A percentile compares a stretch with the other conserved stretches of the same genome.
phyloP scores from a whole-genome alignment of 352 stramenopile species.

The Phytopythium mirpurense region DNA sequence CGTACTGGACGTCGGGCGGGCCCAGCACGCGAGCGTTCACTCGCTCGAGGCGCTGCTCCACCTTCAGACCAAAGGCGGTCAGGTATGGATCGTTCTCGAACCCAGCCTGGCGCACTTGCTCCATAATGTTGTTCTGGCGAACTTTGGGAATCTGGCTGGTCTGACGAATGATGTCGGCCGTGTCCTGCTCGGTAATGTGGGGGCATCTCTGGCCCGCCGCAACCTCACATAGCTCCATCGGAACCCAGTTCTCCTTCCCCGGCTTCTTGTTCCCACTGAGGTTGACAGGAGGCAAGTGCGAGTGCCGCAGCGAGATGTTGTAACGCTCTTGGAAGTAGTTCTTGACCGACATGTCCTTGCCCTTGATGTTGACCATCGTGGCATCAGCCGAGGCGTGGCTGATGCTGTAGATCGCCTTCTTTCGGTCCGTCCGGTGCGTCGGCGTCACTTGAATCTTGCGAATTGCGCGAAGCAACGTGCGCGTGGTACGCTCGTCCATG shows the following conservation, averaged over 20 bases:
- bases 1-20: conserved; percentile 60
- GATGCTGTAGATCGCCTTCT: conserved; percentile 47
- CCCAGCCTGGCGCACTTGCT: conserved; percentile 51
- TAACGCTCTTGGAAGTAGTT: conserved; percentile 65
- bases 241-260: conserved; percentile 53
- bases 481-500: conserved; percentile 28
- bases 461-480: conserved; percentile 28
- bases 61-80: conserved; percentile 51
- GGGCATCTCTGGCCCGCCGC: conserved; percentile 59
- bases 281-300: conserved; percentile 64
- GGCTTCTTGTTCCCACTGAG: conserved; percentile 47
- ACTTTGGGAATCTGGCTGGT: conserved; percentile 42
- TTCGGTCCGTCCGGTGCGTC: conserved; percentile 58
- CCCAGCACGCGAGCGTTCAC: conserved; percentile 45
- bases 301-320: conserved; percentile 47
- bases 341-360: conserved; percentile 39
- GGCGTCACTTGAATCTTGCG: conserved; percentile 49
- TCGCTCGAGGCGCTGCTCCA: conserved; percentile 44
- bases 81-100: conserved; percentile 73
- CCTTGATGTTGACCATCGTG: conserved; percentile 52
- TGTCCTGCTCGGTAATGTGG: conserved; percentile 77
- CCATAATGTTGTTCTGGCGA: conserved; percentile 50
- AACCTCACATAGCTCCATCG: conserved; percentile 81
- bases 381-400: conserved; percentile 33
- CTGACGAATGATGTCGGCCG: conserved; percentile 77